Base-by-base conservation (phyloP, 441 rosid species). In the Breynia disticha region DNA sequence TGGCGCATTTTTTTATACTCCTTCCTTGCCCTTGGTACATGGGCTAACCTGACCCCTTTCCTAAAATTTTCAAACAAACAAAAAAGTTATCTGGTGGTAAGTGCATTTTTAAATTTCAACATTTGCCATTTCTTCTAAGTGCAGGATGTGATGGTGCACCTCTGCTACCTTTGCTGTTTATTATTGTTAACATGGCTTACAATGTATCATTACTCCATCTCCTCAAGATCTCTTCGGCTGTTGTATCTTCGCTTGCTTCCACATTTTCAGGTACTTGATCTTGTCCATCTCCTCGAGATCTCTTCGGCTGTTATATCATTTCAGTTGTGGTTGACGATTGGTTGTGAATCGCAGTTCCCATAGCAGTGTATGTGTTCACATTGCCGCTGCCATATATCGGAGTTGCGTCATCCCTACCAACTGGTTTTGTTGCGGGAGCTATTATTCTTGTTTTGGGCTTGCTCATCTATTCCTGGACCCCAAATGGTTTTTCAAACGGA, bases 61-160 rank as follows among this genome's bases (percentile, higher is more conserved):
- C n/a, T n/a, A n/a, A n/a, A n/a, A n/a, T n/a, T n/a, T n/a, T n/a
- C n/a, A n/a, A n/a, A n/a, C n/a, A n/a, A n/a, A n/a, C n/a, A n/a
- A n/a, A n/a, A n/a, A n/a, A n/a, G n/a, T n/a, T n/a, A n/a, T n/a
- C n/a, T n/a, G n/a, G n/a, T 41, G 44, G 13, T 41, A 3, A 41
- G 44, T n/a, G 8, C 21, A 16, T 3, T 51, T 11, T 18, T 2
- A 13, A 13, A 28, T 28, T 28, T 11, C 18, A 28, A 1, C 35
- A 7, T 19, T n/a, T 12, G 28, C 18, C 28, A 54, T 16, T 19
- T 38, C 13, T 5, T 24, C 49, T 63, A 58, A 13, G 68, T 24
- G 22, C 83, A 90, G 97, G 90, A 77, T 90, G 97, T 60, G 82
- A 80, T 20, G 97, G 97, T 45, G 95, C 96, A 22, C 97, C 97